Conservation (phyloP, 306 rosid genomes). For the Cicer yamashitae region DNA sequence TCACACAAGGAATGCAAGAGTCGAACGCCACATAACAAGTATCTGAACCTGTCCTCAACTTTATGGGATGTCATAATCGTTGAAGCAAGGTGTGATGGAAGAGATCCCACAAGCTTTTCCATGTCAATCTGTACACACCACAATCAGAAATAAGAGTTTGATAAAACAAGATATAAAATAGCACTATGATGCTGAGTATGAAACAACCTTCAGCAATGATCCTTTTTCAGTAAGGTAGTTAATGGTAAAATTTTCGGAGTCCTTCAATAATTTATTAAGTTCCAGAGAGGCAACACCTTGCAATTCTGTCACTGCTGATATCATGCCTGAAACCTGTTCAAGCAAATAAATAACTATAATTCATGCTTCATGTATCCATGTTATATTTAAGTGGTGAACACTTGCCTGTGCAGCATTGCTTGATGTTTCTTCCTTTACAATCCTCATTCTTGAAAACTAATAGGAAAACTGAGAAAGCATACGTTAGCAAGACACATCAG, state of each 20-base stretch:
- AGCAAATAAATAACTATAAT: constrained; percentile 43
- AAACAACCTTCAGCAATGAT: constrained; percentile 62
- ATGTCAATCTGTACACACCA: constrained; percentile 73
- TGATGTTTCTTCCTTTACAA: constrained; percentile 64
- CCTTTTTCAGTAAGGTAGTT: constrained; percentile 60
- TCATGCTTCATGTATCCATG: constrained; percentile 37
- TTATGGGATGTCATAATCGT: constrained; percentile 62
- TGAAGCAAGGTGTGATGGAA: constrained; percentile 83
- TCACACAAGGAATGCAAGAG: constrained; percentile 91
- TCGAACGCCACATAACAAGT: constrained; percentile 76
- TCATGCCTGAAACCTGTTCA: constrained; percentile 71
- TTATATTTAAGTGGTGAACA: constrained; percentile 22
- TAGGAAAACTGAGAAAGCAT: constrained; percentile 36
- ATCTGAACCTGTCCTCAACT: constrained; percentile 65
- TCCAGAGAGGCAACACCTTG: constrained; percentile 71
- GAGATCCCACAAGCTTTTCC: constrained; percentile 81
- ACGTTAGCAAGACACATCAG: constrained; percentile 34
- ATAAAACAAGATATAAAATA: constrained; percentile 37
- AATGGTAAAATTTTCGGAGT: constrained; percentile 75
- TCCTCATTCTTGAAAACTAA: constrained; percentile 63
- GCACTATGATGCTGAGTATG: constrained; percentile 34
- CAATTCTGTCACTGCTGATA: constrained; percentile 71
- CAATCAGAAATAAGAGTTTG: constrained; percentile 38
- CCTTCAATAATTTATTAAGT: constrained; percentile 70
- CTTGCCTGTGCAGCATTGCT: constrained; percentile 69